Percentiles rank a stretch among this genome's conserved stretches.
Evolutionary conservation across 2,329 filamentous ascomycete genomes (phyloP).

Genomic region (Lasiodiplodia theobromae): DNA sequence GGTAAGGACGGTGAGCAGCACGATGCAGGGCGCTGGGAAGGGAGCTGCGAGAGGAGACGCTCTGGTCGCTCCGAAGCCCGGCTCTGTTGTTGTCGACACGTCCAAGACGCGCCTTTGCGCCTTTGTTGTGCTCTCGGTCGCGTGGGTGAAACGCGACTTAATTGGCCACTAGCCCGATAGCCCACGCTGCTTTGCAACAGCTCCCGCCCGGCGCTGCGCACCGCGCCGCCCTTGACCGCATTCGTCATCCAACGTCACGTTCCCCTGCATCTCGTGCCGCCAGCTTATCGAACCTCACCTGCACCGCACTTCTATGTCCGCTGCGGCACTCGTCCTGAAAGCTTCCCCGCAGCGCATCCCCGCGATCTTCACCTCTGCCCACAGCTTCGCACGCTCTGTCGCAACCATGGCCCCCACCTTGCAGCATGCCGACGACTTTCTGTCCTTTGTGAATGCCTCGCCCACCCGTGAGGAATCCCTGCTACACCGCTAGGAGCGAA

Average conservation of each 20-base stretch:
- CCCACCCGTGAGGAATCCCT: slow-evolving; percentile 72
- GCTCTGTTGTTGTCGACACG: slow-evolving; percentile 27
- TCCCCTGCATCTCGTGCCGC: slow-evolving; percentile 22
- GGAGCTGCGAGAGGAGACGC: slow-evolving; percentile 16
- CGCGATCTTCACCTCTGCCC: slow-evolving; percentile 21
- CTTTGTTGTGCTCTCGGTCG: slow-evolving; percentile 27
- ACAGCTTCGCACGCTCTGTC: slow-evolving; percentile 32
- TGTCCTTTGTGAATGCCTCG: slow-evolving; percentile 92
- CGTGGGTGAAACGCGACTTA: slow-evolving; percentile 16
- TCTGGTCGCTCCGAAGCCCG: slow-evolving; percentile 19
- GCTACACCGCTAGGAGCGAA: slow-evolving; percentile 15
- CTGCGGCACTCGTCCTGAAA: slow-evolving; percentile 32
- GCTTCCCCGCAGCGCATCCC: slow-evolving; percentile 32
- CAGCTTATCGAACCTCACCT: slow-evolving; percentile 17
- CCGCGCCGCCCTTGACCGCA: slow-evolving; percentile 23
- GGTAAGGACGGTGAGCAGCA: slow-evolving; percentile 25
- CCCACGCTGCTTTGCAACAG: slow-evolving; percentile 11
- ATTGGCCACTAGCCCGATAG: slow-evolving; percentile 18
- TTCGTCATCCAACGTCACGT: slow-evolving; percentile 25
- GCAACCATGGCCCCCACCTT: slow-evolving; percentile 46
- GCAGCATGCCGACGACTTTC: slow-evolving; percentile 75
- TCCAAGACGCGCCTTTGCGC: slow-evolving; percentile 18
- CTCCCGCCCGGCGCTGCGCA: slow-evolving; percentile 17
- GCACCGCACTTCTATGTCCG: background rate
- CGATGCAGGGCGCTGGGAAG: slow-evolving; percentile 26